phyloP scores from a whole-genome alignment of 768 basidiomycete species.

The Macrolepiota dolichaula region DNA sequence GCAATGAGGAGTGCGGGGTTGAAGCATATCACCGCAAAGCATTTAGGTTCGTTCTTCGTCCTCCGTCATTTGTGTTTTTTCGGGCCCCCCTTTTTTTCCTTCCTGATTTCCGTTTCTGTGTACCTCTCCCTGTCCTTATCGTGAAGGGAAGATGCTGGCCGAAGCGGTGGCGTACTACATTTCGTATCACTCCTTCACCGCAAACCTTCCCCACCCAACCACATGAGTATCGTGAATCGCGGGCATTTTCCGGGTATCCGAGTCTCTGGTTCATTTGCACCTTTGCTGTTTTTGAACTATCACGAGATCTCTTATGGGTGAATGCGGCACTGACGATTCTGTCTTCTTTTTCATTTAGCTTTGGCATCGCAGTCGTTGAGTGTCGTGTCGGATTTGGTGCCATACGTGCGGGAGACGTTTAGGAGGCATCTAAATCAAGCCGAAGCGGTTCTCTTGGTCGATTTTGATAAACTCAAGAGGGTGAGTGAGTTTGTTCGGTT shows the following conservation, averaged over 20 bases:
- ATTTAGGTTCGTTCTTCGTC: constrained; percentile 61
- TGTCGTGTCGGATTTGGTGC: constrained; percentile 89
- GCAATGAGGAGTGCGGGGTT: constrained; percentile 98
- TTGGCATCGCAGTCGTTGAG: constrained; percentile 96
- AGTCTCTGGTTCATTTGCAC: background rate
- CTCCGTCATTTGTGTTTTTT: background rate
- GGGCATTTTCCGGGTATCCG: background rate
- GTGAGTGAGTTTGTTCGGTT: constrained; percentile 52
- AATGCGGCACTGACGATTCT: constrained; percentile 5
- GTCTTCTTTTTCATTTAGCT: constrained; percentile 40
- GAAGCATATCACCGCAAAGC: constrained; percentile 98
- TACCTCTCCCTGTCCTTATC: background rate
- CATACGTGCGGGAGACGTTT: constrained; percentile 94
- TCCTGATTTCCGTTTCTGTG: background rate
- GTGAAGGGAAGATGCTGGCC: background rate
- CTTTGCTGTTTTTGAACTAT: background rate
- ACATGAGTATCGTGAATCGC: background rate
- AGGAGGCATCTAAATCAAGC: constrained; percentile 90
- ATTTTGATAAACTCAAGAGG: constrained; percentile 98
- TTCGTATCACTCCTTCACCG: too few relatives aligned
- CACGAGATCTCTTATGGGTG: background rate
- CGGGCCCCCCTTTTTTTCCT: background rate
- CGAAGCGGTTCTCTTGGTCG: constrained; percentile 94
- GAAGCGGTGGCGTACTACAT: background rate
- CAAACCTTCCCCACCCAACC: background rate